phyloP scores from a whole-genome alignment of 495 filamentous ascomycete species.

The Cudoniella acicularis region DNA sequence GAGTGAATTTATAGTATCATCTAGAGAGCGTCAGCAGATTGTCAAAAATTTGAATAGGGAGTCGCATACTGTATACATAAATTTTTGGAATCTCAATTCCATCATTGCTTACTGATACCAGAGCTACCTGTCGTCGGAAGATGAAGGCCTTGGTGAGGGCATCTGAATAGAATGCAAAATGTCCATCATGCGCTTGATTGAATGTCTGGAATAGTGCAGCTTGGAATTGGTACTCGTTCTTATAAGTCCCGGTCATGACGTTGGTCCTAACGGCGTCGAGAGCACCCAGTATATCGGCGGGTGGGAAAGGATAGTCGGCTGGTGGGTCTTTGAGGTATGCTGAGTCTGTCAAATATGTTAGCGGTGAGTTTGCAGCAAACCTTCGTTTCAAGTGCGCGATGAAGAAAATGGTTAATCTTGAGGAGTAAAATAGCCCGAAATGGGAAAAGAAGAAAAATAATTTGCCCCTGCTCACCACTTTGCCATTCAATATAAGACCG shows the following conservation, averaged over 20 bases:
- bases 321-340: constrained; percentile 37
- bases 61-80: constrained; percentile 31
- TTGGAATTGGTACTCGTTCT: constrained; percentile 37
- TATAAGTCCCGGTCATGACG: constrained; percentile 32
- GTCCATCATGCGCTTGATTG: constrained; percentile 37
- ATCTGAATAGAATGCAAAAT: constrained; percentile 34
- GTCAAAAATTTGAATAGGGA: neutral
- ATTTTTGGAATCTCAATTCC: constrained; percentile 29
- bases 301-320: constrained; percentile 33
- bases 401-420: no score
- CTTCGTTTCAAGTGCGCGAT: neutral
- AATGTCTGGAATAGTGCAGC: constrained; percentile 32
- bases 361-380: neutral
- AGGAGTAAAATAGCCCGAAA: no score
- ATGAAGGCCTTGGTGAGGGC: constrained; percentile 30
- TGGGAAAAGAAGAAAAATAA: neutral
- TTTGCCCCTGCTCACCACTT: constrained; percentile 21
- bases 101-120: constrained; percentile 33
- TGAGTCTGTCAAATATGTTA: constrained; percentile 7
- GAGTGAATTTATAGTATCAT: no score
- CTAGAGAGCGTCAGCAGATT: no score
- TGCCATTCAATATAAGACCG: constrained; percentile 39
- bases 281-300: constrained; percentile 33
- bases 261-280: constrained; percentile 28
- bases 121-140: constrained; percentile 27